These are phyloP conservation scores for Elsinoe arachidis DNA, from an alignment of 2,329 filamentous ascomycete genomes.

Conservation along the genomic window DNA sequence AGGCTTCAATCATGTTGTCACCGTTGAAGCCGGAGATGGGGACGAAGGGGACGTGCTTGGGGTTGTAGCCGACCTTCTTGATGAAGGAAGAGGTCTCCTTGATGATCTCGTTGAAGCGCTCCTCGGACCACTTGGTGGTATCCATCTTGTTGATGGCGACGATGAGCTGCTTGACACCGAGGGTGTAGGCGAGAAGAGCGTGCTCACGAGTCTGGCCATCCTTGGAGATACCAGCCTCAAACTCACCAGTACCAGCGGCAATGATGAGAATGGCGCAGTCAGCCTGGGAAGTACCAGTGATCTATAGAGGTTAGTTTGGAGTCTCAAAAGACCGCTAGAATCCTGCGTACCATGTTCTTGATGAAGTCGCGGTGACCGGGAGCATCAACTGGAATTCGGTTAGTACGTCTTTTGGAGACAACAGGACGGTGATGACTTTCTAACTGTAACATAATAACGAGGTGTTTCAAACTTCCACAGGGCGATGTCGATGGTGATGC, in stretches of 20 bases:
- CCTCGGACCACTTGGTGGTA: slow-evolving; percentile 96
- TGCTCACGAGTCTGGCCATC: slow-evolving; percentile 99
- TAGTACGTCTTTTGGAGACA: neutral
- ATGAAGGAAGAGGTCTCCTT: slow-evolving; percentile 99
- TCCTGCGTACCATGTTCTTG: slow-evolving; percentile 49
- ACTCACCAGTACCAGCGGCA: slow-evolving; percentile 99
- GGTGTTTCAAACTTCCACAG: slow-evolving; percentile 99
- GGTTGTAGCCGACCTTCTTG: slow-evolving; percentile 99
- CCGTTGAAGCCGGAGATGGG: slow-evolving; percentile 99
- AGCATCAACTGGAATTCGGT: slow-evolving; percentile 53
- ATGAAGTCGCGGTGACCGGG: slow-evolving; percentile 99
- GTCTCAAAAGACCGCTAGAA: neutral
- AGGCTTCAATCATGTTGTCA: slow-evolving; percentile 95
- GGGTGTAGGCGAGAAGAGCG: slow-evolving; percentile 99
- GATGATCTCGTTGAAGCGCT: slow-evolving; percentile 97
- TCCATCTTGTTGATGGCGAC: slow-evolving; percentile 99
- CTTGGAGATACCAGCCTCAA: slow-evolving; percentile 99
- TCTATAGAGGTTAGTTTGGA: slow-evolving; percentile 38
- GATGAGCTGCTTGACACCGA: slow-evolving; percentile 99
- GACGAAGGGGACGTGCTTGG: slow-evolving; percentile 96
- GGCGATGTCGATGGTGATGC: slow-evolving; percentile 99
- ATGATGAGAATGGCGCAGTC: slow-evolving; percentile 99
- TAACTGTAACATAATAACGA: slow-evolving; percentile 94
- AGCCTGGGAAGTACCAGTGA: slow-evolving; percentile 99
- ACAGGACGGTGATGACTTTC: slow-evolving; percentile 48